Evolutionary conservation across 148 eudicot species (phyloP), one percentile per base, ranked within the genome.

Genomic region (Heliosperma pusillum): DNA sequence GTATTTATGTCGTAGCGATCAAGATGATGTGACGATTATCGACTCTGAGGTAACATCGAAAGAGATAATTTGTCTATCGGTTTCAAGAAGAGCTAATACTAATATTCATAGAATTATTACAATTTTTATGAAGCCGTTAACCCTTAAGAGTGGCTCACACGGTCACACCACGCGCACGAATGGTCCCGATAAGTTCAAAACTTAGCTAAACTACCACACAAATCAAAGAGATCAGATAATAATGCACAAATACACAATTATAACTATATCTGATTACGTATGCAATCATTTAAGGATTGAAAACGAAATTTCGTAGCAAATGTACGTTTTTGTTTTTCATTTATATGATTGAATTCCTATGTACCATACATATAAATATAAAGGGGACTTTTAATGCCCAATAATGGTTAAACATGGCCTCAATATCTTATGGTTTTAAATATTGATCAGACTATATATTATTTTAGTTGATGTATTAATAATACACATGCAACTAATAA

Each of bases 201-300:
- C 44, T 25, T 57, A 72, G 83, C 52, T 76, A 44, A 76, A 76
- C 83, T 71, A 80, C 77, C 55, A 76, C 55, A 72, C 64, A 75
- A 33, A 29, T 25, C 33, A 66, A 50, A 50, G 55, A n/a, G n/a
- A n/a, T n/a, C n/a, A n/a, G n/a, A n/a, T n/a, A n/a, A n/a, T n/a
- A n/a, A n/a, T n/a, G n/a, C n/a, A n/a, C n/a, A n/a, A n/a, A 36
- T 36, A 36, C 42, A 72, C 17, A 44, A 61, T 22, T 30, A 21
- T 44, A 57, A 71, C 57, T 22, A 45, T 50, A 30, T 71, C 30
- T 42, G 73, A 76, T 71, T 65, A 72, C 79, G 10, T 66, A 21
- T 0, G 71, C 75, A 80, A 76, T 76, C 79, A 80, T 80, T 76
- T 6, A 36, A 36, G 10, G 42, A 36, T 50, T 50, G 55, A 50